Base-by-base conservation (phyloP, 805 yeast species). In the Zygosaccharomyces bailii region DNA sequence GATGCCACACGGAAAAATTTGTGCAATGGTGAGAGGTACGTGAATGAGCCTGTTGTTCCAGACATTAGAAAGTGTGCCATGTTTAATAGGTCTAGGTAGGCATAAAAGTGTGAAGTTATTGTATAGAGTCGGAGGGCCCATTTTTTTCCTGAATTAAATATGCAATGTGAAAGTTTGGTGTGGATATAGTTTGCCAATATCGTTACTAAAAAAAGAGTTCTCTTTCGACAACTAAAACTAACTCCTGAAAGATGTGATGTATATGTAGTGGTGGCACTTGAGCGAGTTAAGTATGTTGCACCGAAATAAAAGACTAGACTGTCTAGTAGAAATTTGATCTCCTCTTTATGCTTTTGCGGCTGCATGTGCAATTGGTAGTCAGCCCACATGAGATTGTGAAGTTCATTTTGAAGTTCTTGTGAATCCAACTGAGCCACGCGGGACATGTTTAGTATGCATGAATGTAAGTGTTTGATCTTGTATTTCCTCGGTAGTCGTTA, bases 341-440 rank as follows among this genome's bases (percentile, higher is more conserved):
- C 63, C 3, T 57, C 55, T 13, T 45, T 42, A 24, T 47, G 25
- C 11, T n/a, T 25, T 1, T 17, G 19, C 2, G 49, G 34, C 21
- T 33, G 39, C 2, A 57, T 4, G 3, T 42, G 39, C 10, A 42
- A 35, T 3, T 51, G 38, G 16, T 55, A 42, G 6, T 46, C 44
- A 6, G 45, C 17, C 53, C 59, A 54, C 18, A 59, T 44, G 6
- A 49, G 24, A 2, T 32, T 27, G 31, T 43, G 33, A 4, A 60
- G 33, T 29, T 59, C 62, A 14, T 39, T 35, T 27, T 58, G 59
- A 18, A 60, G 45, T 13, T 51, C 48, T 2, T 35, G 19, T 0
- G 60, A 50, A 41, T 60, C 65, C 8, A 58, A 36, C 29, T 55
- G 55, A 1, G 57, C 52, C 2, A 58, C 60, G 10, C 59, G 34